Base-by-base conservation (phyloP, 768 basidiomycete genomes). In the Chalciporus pseudorubinellus region DNA sequence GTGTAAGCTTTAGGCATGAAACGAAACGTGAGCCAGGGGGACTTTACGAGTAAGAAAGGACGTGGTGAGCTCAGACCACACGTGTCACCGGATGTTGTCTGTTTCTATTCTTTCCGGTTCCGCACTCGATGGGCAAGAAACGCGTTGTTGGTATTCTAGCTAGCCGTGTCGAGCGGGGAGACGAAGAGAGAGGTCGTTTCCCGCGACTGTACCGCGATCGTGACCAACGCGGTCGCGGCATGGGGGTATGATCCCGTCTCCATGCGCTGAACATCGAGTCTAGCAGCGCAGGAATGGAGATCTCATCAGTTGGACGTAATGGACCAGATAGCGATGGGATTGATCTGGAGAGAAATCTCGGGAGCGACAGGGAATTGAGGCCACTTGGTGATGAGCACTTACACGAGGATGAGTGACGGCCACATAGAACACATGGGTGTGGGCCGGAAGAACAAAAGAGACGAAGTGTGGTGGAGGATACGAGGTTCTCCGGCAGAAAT, bases 161-260 rank as follows among this genome's bases (percentile, higher is more conserved):
- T 16, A 36, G 34, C 34, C 34, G 34, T 36, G 6, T 7, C 34
- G n/a, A 10, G 16, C 16, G 34, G 34, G 34, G 10, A 5, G 34
- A n/a, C 31, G n/a, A 36, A 6, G 16, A 34, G n/a, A 16, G 34
- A 8, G 52, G 49, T 43, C 49, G 40, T 31, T 64, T 64, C 61
- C 59, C 44, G 63, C 63, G 64, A 63, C 59, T 43, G 49, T 34
- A 58, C 51, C 63, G 63, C 63, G 63, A 65, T 65, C 59, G 47
- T 52, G 55, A 21, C 33, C 52, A 46, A 20, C 28, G 10, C 12
- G 29, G 50, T 52, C 56, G 51, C 56, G 52, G 39, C 44, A 50
- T 51, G 57, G 53, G 36, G 44, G 55, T 28, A 26, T 28, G 57
- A 53, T 49, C 48, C 60, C 51, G 46, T 53, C 54, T 41, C 12